Evolutionary conservation across 805 yeast genomes (phyloP), one percentile per base, ranked within the genome.

Genomic region (Millerago galiae): DNA sequence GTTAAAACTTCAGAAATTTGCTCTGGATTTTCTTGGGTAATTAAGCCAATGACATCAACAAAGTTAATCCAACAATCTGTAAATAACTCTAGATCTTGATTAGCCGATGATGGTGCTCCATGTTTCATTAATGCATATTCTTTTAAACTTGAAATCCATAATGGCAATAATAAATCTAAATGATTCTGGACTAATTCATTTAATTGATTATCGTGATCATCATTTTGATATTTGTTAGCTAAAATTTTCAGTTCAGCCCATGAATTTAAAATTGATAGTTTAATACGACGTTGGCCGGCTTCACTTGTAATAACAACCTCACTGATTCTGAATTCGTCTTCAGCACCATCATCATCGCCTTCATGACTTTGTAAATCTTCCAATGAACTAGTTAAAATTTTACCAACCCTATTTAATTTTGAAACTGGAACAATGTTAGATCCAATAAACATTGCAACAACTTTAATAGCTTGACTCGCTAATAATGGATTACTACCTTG

Each of bases 141-240:
- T 40, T 85, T 72, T 44, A 93, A 60, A 0, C 83, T 71, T 5
- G 81, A 65, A 5, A 86, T 72, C 98, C 98, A 93, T 40, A 88
- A 62, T 0, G 95, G 85, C 0, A 78, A 73, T 43, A 93, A 69
- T 15, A 75, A 60, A 5, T 68, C 71, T 40, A 79, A 69, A 54
- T 86, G 81, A 27, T 79, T 77, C 14, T 66, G 63, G 12, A 82
- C 66, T 26, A 83, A 65, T 3, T 59, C 65, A 5, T 67, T 61
- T 25, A 88, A 56, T 29, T 76, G 65, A 44, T 68, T 71, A 27
- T 49, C 49, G 14, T 43, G 43, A 25, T 42, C 64, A 43, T 70
- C 71, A 25, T 49, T 44, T 15, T 44, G 33, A 18, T 38, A 38
- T 21, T 30, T 38, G 11, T 45, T 47, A 2, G 65, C 56, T 12